Conservation (phyloP, 176 grass and related monocot species). For the Echinochloa phyllopogon region DNA sequence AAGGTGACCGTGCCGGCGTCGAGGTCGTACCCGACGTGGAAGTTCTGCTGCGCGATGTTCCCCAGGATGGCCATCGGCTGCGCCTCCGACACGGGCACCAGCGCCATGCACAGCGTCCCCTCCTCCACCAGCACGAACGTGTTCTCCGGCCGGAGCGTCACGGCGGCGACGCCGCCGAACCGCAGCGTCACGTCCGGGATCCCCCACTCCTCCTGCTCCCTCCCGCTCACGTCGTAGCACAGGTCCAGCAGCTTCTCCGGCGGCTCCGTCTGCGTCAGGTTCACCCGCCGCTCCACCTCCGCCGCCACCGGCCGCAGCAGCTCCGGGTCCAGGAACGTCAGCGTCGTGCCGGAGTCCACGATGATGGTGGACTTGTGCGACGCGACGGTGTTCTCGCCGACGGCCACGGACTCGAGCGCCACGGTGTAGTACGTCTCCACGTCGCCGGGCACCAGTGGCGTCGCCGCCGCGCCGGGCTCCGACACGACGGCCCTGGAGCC, state of each 20-base stretch:
- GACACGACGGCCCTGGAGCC: slow-evolving; percentile 53
- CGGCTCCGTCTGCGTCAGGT: slow-evolving; percentile 32
- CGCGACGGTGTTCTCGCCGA: slow-evolving; percentile 32
- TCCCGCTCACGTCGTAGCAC: slow-evolving; percentile 51
- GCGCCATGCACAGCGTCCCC: slow-evolving; percentile 45
- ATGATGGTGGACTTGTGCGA: slow-evolving; percentile 29
- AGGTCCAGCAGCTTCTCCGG: slow-evolving; percentile 38
- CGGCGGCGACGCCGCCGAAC: slow-evolving; percentile 42
- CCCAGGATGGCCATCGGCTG: slow-evolving; percentile 50
- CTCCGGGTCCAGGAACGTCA: slow-evolving; percentile 46
- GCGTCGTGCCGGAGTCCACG: slow-evolving; percentile 67
- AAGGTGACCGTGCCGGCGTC: slow-evolving; percentile 57
- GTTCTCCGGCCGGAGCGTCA: slow-evolving; percentile 50
- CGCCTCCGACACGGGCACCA: not conserved
- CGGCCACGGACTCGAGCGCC: slow-evolving; percentile 35
- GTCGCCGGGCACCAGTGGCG: slow-evolving; percentile 4
- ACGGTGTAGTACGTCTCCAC: slow-evolving; percentile 49
- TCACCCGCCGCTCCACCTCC: slow-evolving; percentile 37
- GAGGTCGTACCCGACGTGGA: slow-evolving; percentile 69
- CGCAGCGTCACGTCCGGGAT: slow-evolving; percentile 55
- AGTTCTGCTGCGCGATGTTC: slow-evolving; percentile 68
- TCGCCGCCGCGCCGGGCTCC: slow-evolving; percentile 28
- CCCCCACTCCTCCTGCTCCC: not conserved
- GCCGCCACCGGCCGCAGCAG: slow-evolving; percentile 34
- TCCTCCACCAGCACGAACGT: slow-evolving; percentile 19